Conservation (phyloP, 768 basidiomycete species). For the Lactarius akahatsu region DNA sequence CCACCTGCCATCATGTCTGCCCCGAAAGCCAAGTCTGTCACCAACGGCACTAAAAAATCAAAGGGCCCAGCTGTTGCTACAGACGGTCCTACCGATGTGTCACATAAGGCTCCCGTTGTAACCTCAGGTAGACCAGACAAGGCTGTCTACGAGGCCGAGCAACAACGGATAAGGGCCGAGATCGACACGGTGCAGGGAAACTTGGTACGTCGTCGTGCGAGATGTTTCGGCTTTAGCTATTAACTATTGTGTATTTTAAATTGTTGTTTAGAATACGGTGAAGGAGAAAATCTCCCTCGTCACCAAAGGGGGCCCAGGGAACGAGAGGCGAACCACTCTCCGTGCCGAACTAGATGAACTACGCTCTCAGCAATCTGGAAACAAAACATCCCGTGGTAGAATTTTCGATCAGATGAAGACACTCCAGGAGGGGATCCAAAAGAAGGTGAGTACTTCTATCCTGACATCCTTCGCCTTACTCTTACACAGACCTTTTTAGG, state of each 20-base stretch:
- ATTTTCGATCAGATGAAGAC: conserved; percentile 75
- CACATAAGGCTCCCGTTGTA: conserved; percentile 32
- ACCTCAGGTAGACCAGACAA: conserved; percentile 77
- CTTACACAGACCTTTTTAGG: conserved; percentile 43
- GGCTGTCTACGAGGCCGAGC: conserved; percentile 77
- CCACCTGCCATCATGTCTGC: conserved; percentile 35
- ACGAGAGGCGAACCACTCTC: conserved; percentile 70
- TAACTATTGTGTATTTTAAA: conserved; percentile 29
- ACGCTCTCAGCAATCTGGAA: conserved; percentile 73
- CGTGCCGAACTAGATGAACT: conserved; percentile 79
- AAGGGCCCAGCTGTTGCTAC: conserved; percentile 36
- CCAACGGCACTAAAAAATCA: conserved; percentile 39
- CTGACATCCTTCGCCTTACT: background rate
- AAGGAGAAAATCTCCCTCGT: conserved; percentile 72
- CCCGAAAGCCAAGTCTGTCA: conserved; percentile 55
- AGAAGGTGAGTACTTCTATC: conserved; percentile 57
- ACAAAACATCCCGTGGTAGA: conserved; percentile 69
- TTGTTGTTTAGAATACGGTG: conserved; percentile 52
- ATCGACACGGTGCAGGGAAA: conserved; percentile 81
- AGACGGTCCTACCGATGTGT: conserved; percentile 43
- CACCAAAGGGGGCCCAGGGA: conserved; percentile 58
- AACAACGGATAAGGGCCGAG: conserved; percentile 75
- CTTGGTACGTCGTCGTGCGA: conserved; percentile 54
- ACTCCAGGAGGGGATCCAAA: conserved; percentile 72
- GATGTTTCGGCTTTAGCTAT: conserved; percentile 9